These are phyloP conservation scores for Paragyromitra xinjiangensis DNA, from an alignment of 495 filamentous ascomycete species.

Conservation along the genomic window DNA sequence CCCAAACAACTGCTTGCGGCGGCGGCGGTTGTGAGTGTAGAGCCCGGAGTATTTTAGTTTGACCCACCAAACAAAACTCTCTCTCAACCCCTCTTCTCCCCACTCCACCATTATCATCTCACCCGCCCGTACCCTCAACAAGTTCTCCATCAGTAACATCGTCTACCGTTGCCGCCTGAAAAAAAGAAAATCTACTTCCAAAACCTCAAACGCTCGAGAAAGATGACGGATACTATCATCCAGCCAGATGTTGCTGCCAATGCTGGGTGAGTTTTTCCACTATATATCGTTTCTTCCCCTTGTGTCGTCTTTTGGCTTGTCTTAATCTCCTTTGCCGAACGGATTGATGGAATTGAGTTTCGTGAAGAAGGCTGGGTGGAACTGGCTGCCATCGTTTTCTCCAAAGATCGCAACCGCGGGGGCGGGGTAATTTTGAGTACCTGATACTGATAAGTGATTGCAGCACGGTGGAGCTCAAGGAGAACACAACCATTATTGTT, in stretches of 20 bases:
- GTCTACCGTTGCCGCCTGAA: conserved; percentile 25
- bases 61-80: conserved; percentile 39
- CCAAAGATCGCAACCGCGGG: conserved; percentile 22
- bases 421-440: conserved; percentile 43
- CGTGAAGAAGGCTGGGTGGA: conserved; percentile 10
- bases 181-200: conserved; percentile 44
- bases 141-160: conserved; percentile 35
- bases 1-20: conserved; percentile 38
- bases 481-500: conserved; percentile 97
- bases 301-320: conserved; percentile 56
- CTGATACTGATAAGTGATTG: conserved; percentile 45
- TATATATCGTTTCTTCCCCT: conserved; percentile 38
- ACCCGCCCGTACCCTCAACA: conserved; percentile 38
- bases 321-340: conserved; percentile 31
- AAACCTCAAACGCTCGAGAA: conserved; percentile 53
- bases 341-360: conserved; percentile 35
- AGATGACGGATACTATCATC: conserved; percentile 72
- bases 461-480: conserved; percentile 91
- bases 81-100: conserved; percentile 52
- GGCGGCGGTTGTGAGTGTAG: conserved; percentile 27
- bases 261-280: conserved; percentile 69
- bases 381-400: conserved; percentile 43
- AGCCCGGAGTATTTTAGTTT: conserved; percentile 55
- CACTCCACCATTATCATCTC: conserved; percentile 47
- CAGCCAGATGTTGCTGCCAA: conserved; percentile 68